Conservation (phyloP, 148 eudicot species). For the Chenopodium suecicum region DNA sequence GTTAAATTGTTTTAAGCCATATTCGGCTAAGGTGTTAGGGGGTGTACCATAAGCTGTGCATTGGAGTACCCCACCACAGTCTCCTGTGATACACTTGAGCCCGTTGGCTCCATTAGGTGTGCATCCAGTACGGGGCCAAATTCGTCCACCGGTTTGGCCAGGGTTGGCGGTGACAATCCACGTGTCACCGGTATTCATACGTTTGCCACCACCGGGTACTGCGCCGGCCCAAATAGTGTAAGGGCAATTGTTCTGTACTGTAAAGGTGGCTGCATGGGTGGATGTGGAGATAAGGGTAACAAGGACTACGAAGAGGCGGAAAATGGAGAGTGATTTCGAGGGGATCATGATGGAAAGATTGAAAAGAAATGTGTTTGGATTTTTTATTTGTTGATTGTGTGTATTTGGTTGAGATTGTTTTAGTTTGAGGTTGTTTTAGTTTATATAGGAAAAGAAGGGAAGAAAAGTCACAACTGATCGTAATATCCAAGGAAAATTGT, state of each 20-base stretch:
- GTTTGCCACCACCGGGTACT: constrained; percentile 26
- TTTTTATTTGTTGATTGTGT: background rate
- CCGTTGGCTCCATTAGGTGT: constrained; percentile 11
- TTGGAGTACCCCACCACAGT: constrained; percentile 33
- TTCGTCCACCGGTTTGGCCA: constrained; percentile 22
- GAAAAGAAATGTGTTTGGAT: background rate
- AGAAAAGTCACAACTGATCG: no score
- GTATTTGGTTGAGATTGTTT: background rate
- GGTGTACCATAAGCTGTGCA: constrained; percentile 31
- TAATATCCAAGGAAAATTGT: no score
- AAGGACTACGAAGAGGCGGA: background rate
- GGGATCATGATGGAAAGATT: background rate
- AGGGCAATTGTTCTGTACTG: constrained; percentile 25
- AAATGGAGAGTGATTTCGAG: background rate
- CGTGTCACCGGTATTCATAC: constrained; percentile 17
- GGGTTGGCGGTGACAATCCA: constrained; percentile 20
- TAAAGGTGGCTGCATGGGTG: constrained; percentile 22
- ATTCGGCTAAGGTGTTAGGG: constrained; percentile 39
- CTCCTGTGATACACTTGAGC: constrained; percentile 32
- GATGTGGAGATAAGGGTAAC: constrained; percentile 16
- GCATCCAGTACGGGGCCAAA: constrained; percentile 33
- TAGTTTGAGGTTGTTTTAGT: background rate
- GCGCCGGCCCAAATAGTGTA: constrained; percentile 32
- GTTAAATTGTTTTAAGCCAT: constrained; percentile 12
- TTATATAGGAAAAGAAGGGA: background rate